Evolutionary conservation across 495 filamentous ascomycete genomes (phyloP), one percentile per base, ranked within the genome.

Genomic region (Apiosordaria backusii): DNA sequence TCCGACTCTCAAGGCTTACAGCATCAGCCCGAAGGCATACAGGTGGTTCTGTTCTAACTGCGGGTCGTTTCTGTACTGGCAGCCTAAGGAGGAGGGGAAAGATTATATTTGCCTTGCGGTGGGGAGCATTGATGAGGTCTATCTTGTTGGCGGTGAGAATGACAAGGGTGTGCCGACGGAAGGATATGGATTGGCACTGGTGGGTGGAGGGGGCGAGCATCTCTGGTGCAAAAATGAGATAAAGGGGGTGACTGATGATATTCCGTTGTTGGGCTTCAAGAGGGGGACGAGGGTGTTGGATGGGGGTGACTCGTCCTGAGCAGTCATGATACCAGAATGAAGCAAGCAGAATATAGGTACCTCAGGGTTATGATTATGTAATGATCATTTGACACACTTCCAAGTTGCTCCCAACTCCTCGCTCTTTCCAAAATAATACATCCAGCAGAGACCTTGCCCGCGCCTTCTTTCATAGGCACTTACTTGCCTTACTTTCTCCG

Each of bases 1-100:
- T 54, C 10, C 64, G 21, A 67, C 75, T 2, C 73, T 80, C 7
- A 73, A 74, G 60, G 50, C 66, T 29, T 78, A 69, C 70, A 60
- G 62, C 26, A 72, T 74, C 64, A 74, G 72, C 16, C 67, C 75
- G 6, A 59, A 57, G 0, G 67, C 67, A 57, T 69, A 78, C 69
- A 76, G 79, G 61, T 74, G 63, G 21, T 75, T 80, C 66, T 81
- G 79, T 66, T 45, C 61, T 25, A 59, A 67, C n/a, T 81, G 79
- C 67, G 75, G 79, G 23, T 74, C 72, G 52, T 73, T 76, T 22
- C 45, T 80, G 50, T 79, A 75, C 69, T 79, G 76, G 77, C 67
- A 70, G 50, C 60, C 69, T 7, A 64, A 68, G 26, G 58, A 54
- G 22, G 16, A 18, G 5, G 16, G 5, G 16, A 25, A 9, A n/a